phyloP scores from a whole-genome alignment of 345 rosid genomes.

The Pelargonium nanum region DNA sequence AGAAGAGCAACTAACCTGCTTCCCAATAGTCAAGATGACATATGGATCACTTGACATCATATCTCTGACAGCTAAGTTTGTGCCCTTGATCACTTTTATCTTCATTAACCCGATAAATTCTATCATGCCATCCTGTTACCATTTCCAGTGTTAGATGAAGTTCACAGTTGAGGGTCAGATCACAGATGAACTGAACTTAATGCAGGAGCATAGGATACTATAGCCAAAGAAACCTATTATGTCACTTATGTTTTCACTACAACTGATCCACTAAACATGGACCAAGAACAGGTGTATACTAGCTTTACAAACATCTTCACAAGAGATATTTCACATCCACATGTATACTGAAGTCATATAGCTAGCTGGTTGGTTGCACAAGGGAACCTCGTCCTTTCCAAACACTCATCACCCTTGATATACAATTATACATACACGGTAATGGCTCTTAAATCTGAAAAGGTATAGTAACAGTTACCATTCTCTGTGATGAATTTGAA shows the following conservation, averaged over 20 bases:
- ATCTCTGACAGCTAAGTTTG: constrained; percentile 76
- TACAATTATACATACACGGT: too few species aligned
- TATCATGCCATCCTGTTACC: constrained; percentile 65
- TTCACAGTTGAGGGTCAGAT: too few species aligned
- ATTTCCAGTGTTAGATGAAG: constrained; percentile 1
- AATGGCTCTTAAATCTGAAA: not conserved
- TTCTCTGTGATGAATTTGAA: constrained; percentile 33
- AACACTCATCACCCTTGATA: too few species aligned
- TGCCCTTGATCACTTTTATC: constrained; percentile 60
- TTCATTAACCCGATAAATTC: constrained; percentile 85
- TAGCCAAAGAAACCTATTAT: not conserved
- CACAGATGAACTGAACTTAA: not conserved
- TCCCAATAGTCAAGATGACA: constrained; percentile 66
- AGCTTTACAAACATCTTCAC: too few species aligned
- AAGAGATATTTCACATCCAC: too few species aligned
- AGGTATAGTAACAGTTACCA: constrained; percentile 26
- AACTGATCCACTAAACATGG: not conserved
- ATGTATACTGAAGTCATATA: too few species aligned
- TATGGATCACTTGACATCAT: constrained; percentile 94
- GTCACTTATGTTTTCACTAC: not conserved
- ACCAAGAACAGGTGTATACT: not conserved
- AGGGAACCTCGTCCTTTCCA: too few species aligned
- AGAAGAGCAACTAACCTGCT: constrained; percentile 45
- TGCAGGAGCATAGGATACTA: too few species aligned
- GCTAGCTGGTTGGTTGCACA: too few species aligned